Conservation (phyloP, 2,329 filamentous ascomycete species). For the Talaromyces albobiverticillius region DNA sequence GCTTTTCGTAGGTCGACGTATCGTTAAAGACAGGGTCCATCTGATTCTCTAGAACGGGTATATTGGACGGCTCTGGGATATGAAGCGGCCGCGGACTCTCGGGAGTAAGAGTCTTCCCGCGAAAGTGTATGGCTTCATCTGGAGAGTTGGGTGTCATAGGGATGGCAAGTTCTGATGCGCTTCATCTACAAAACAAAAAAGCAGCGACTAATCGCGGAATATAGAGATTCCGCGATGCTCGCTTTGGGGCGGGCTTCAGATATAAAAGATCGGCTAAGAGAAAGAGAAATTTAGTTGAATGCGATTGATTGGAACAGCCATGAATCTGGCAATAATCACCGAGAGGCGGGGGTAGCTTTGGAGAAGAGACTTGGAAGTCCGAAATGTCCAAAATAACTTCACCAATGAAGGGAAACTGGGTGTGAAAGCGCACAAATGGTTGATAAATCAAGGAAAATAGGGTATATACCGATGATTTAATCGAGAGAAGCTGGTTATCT, state of each 20-base stretch:
- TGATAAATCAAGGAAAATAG: neutral
- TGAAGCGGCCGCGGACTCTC: constrained; percentile 70
- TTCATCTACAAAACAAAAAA: constrained; percentile 37
- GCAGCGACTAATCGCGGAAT: constrained; percentile 16
- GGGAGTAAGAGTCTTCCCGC: constrained; percentile 64
- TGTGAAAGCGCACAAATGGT: neutral
- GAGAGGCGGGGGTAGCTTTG: neutral
- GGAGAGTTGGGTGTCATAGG: constrained; percentile 55
- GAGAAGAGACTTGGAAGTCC: neutral
- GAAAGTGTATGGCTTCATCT: constrained; percentile 55
- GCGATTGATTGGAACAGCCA: constrained; percentile 2
- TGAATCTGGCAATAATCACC: neutral
- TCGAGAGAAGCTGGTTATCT: constrained; percentile 7
- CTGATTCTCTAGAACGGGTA: constrained; percentile 67
- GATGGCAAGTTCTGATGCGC: constrained; percentile 34
- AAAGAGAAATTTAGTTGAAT: neutral
- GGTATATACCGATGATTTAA: neutral
- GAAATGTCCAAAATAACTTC: neutral
- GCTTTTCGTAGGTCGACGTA: constrained; percentile 56
- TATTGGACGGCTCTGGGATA: constrained; percentile 64
- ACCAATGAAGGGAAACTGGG: neutral
- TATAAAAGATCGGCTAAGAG: neutral
- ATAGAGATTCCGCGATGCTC: constrained; percentile 15
- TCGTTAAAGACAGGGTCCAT: constrained; percentile 71
- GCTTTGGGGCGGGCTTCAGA: neutral